Evolutionary conservation across 345 rosid species (phyloP), one percentile per base, ranked within the genome.

Genomic region (Syzygium grande): DNA sequence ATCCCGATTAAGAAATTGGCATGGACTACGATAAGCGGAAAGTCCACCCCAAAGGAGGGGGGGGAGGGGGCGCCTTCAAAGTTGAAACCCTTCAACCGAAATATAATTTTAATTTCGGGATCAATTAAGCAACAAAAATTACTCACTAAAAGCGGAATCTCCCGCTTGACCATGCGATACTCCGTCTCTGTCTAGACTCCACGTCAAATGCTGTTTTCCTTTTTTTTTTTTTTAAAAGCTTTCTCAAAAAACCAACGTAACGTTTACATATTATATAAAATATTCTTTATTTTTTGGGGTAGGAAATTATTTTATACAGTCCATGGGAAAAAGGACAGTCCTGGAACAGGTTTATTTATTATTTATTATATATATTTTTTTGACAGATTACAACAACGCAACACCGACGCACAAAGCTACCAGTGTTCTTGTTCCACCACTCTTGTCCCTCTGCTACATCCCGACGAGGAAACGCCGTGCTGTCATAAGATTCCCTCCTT

Each of bases 401-500:
- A 68, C 80, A 68, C 80, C 80, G 80, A 68, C 80, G 80, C 80
- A 68, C 80, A 19, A 34, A 17, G 80, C 73, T 14, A 29, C 52
- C n/a, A 34, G 68, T 78, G 85, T 52, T 54, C 34, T n/a, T 78
- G 85, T 52, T 54, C 25, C 29, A 23, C 51, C 54, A 13, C 88
- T 53, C 41, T 21, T 52, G 23, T 41, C 38, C 51, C 86, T 88
- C 91, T 87, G 89, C 92, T 88, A 84, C 93, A 92, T 92, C n/a
- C 90, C 89, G 93, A 94, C 96, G 97, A 92, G 91, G 19, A 89
- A 58, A 83, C 91, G 92, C 95, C 94, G 89, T 88, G 97, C 95
- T 94, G 99, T 90, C 98, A 94, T 86, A 83, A 94, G 94, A 93
- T 95, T 93, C 96, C 92, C 59, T 85, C 88, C 46, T 59, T 11